Conservation (phyloP, 2,329 filamentous ascomycete genomes). For the Nemania abortiva region DNA sequence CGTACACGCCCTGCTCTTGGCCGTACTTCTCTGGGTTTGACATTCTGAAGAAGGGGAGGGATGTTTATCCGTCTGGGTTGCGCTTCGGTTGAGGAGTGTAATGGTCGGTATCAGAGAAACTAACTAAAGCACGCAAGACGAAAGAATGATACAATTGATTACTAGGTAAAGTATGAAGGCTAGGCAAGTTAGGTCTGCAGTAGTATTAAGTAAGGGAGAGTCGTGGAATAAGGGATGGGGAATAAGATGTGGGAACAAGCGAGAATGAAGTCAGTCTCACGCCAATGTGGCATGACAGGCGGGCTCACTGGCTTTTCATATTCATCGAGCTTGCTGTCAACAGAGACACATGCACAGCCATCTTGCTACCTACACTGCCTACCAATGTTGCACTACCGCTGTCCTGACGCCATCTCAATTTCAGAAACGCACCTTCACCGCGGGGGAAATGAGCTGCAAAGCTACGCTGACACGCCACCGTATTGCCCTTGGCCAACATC, state of each 20-base stretch:
- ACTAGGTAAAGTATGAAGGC: neutral
- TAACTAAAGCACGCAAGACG: neutral
- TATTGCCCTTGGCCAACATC: neutral
- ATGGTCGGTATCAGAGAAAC: neutral
- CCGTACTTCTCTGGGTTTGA: constrained; percentile 21
- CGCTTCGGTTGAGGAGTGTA: neutral
- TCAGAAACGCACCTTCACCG: constrained; percentile 1
- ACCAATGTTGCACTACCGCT: neutral
- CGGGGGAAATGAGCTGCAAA: neutral
- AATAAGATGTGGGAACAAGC: neutral
- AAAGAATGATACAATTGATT: neutral
- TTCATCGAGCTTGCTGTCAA: neutral
- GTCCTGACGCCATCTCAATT: constrained; percentile 6
- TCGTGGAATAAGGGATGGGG: neutral
- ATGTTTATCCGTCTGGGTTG: neutral
- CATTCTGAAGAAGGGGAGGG: constrained; percentile 15
- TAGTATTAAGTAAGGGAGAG: neutral
- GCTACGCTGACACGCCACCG: constrained; percentile 6
- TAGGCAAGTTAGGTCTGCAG: neutral
- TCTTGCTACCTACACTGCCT: neutral
- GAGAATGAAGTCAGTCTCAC: neutral
- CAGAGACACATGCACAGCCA: neutral
- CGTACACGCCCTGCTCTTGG: constrained; percentile 24
- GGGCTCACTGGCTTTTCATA: constrained; percentile 1
- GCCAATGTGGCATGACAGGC: neutral